phyloP scores from a whole-genome alignment of 2,329 filamentous ascomycete genomes.

The Paecilomyces formosus region DNA sequence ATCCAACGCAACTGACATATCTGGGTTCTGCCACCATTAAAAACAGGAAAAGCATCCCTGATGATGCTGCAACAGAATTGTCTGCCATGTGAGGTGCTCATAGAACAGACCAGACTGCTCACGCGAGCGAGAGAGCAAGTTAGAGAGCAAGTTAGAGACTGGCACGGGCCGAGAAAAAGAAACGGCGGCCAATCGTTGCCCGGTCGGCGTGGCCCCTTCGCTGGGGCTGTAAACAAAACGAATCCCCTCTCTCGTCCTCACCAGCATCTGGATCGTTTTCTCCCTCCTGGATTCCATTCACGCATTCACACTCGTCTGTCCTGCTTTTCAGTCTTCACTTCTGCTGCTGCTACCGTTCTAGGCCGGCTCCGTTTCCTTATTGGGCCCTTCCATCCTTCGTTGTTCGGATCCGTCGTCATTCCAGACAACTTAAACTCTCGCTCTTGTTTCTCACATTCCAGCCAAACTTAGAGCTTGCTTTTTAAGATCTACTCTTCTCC shows the following conservation, averaged over 20 bases:
- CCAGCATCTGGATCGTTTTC: neutral
- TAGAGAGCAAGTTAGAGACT: no score
- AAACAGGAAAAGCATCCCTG: no score
- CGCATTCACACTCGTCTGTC: neutral
- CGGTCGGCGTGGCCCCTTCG: slow-evolving; percentile 1
- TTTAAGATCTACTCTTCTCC: slow-evolving; percentile 2
- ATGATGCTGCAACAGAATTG: no score
- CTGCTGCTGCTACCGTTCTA: neutral
- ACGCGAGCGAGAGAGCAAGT: no score
- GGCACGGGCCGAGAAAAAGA: neutral
- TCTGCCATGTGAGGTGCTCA: no score
- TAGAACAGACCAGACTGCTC: no score
- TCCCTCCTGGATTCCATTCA: neutral
- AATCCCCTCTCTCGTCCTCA: neutral
- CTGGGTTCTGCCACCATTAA: no score
- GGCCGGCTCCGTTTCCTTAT: slow-evolving; percentile 3
- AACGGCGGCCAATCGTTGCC: slow-evolving; percentile 9
- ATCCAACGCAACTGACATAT: no score
- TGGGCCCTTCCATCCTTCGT: slow-evolving; percentile 9
- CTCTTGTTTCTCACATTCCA: slow-evolving; percentile 16
- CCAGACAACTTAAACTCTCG: slow-evolving; percentile 21
- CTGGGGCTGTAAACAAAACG: slow-evolving; percentile 9
- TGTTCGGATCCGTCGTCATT: slow-evolving; percentile 25
- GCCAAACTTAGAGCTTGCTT: slow-evolving; percentile 8
- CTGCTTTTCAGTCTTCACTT: slow-evolving; percentile 1